Evolutionary conservation across 106 monocot genomes (phyloP).

Genomic region (Posidonia australis): DNA sequence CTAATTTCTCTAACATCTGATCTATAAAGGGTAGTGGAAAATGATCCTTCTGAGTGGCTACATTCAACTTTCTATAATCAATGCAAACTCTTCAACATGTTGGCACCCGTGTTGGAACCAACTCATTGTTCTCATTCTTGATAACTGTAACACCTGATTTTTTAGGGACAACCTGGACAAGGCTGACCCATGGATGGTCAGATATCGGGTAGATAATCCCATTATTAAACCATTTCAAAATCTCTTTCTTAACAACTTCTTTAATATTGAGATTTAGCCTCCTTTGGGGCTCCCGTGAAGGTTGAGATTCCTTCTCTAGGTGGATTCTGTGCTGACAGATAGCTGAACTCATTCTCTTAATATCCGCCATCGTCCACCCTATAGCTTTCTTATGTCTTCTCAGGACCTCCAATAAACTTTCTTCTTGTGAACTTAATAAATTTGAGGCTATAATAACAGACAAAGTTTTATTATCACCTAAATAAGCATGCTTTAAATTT

Average conservation of each 20-base stretch:
- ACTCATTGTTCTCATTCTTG: neutral
- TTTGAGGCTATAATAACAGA: too few relatives aligned
- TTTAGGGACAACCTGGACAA: neutral
- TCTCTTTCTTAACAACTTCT: neutral
- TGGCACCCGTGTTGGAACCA: neutral
- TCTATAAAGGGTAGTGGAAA: too few relatives aligned
- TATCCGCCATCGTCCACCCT: neutral
- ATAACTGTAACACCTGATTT: neutral
- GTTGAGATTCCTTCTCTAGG: neutral
- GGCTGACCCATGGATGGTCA: neutral
- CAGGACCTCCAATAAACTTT: neutral
- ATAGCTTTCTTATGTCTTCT: neutral
- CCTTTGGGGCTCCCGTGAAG: neutral
- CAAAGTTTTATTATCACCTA: too few relatives aligned
- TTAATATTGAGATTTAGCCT: neutral
- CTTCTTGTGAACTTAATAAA: too few relatives aligned
- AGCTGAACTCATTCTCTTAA: neutral
- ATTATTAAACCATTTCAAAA: neutral
- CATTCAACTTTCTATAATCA: too few relatives aligned
- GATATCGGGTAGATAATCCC: neutral
- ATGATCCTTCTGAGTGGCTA: too few relatives aligned
- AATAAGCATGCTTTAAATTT: too few relatives aligned
- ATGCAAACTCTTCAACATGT: neutral
- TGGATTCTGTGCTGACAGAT: neutral
- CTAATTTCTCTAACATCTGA: too few relatives aligned